Evolutionary conservation across 257 asterid species (phyloP).

Genomic region (Nicotiana undulata): DNA sequence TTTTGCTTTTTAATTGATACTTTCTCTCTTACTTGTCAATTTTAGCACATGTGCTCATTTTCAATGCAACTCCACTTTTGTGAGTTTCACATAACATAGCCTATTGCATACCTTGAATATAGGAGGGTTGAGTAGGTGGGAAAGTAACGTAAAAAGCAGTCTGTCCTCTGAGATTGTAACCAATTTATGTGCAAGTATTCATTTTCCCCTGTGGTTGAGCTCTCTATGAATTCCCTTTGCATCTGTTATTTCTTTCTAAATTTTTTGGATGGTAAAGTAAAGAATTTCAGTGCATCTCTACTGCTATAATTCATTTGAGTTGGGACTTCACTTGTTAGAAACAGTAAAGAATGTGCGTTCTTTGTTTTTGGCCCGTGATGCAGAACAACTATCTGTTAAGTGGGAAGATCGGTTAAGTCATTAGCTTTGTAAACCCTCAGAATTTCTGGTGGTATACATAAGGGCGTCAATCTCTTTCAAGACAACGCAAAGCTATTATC

Average conservation of each 20-base stretch:
- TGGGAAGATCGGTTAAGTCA: not conserved
- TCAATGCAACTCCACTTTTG: not conserved
- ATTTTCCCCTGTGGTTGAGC: not conserved
- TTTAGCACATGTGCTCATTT: not conserved
- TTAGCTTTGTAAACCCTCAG: not conserved
- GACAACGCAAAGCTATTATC: not conserved
- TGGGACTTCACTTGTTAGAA: not conserved
- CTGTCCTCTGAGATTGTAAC: not conserved
- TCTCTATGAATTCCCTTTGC: not conserved
- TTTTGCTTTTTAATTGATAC: not conserved
- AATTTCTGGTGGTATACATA: not conserved
- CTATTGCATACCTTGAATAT: not conserved
- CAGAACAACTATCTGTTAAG: not conserved
- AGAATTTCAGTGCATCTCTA: not conserved
- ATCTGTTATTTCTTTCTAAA: not conserved
- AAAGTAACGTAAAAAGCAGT: not conserved
- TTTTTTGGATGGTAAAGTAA: not conserved
- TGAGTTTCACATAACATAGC: not conserved
- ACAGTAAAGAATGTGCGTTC: not conserved
- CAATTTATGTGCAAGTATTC: not conserved
- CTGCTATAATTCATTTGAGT: not conserved
- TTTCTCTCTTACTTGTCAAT: not conserved
- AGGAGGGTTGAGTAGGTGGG: not conserved
- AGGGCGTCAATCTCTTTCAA: not conserved
- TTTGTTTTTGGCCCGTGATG: not conserved